Base-by-base conservation (phyloP, 371 early-diverging fungal genomes). In the Dichotomocladium elegans region DNA sequence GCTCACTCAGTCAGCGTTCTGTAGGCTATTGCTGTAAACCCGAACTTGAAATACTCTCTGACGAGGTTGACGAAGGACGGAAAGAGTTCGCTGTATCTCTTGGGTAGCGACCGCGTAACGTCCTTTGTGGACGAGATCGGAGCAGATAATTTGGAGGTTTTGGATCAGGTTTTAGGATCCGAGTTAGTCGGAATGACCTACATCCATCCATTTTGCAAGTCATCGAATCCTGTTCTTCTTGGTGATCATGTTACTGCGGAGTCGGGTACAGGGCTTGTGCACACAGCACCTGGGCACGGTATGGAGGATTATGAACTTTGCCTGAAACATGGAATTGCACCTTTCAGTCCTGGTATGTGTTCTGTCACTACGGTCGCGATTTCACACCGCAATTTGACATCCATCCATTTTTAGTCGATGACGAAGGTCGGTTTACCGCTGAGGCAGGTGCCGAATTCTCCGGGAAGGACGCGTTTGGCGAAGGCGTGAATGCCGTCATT, bases 211-310 rank as follows among this genome's bases (percentile, higher is more conserved):
- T 72, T 96, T 41, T 69, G 61, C 8, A 58, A 64, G 19, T 47
- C 65, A 21, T 46, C 55, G 1, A 64, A 64, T 10, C 79, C 77
- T 14, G 70, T 95, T 9, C 68, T 90, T 46, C 64, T 63, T 2
- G 95, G 88, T 2, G 73, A 79, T 22, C 88, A 92, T 76, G 94
- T 98, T 15, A 83, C 89, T 8, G 81, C 82, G 0, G 87, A 84
- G 4, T 86, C 90, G 1, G 97, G 97, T 40, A 94, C 95, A 4
- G 93, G 92, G 8, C 62, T 98, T 19, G 97, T 98, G 2, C 98
- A 98, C 60, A 88, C 89, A 31, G 95, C 98, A 2, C 97, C 97
- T 7, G 96, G 91, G 3, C 96, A 97, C 63, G 98, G 98, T 44
- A 87, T 90, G 77, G 94, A 95, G 17, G 98, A 98, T 76, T 95